These are phyloP conservation scores for Hemileccinum rubropunctum DNA, from an alignment of 768 basidiomycete species.

Conservation along the genomic window DNA sequence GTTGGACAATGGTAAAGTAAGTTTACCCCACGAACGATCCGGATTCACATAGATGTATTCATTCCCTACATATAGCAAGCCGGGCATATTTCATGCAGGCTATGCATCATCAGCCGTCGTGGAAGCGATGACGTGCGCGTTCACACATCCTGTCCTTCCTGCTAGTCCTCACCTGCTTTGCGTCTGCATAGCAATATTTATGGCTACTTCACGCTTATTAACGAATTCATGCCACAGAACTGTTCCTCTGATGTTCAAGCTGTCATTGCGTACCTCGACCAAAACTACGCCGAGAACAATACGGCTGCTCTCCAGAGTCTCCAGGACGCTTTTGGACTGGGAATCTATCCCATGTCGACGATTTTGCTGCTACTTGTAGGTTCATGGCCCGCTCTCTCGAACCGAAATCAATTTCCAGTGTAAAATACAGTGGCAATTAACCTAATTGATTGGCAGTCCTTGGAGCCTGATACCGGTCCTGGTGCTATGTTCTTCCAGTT, in stretches of 20 bases:
- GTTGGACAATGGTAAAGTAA: slow-evolving; percentile 70
- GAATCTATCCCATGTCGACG: slow-evolving; percentile 57
- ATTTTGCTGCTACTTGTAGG: slow-evolving; percentile 58
- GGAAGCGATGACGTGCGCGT: slow-evolving; percentile 39
- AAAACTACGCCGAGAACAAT: slow-evolving; percentile 47
- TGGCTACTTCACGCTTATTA: slow-evolving; percentile 69
- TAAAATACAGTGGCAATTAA: slow-evolving; percentile 36
- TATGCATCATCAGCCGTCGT: slow-evolving; percentile 49
- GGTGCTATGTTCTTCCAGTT: slow-evolving; percentile 36
- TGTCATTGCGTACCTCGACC: slow-evolving; percentile 60
- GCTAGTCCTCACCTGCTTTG: neutral
- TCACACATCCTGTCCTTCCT: neutral
- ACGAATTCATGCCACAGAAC: slow-evolving; percentile 64
- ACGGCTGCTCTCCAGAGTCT: slow-evolving; percentile 47
- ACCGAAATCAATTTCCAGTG: neutral
- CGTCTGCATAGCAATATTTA: slow-evolving; percentile 19
- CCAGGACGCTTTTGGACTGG: slow-evolving; percentile 61
- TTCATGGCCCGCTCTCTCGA: neutral
- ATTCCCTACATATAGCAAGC: slow-evolving; percentile 30
- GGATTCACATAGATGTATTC: neutral
- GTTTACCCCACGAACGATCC: slow-evolving; percentile 11
- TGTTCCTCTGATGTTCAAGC: slow-evolving; percentile 71
- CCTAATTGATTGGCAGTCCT: slow-evolving; percentile 65
- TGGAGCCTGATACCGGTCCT: slow-evolving; percentile 52
- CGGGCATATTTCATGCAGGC: slow-evolving; percentile 39